Evolutionary conservation across 768 basidiomycete species (phyloP).

Genomic region (Mycena amicta): DNA sequence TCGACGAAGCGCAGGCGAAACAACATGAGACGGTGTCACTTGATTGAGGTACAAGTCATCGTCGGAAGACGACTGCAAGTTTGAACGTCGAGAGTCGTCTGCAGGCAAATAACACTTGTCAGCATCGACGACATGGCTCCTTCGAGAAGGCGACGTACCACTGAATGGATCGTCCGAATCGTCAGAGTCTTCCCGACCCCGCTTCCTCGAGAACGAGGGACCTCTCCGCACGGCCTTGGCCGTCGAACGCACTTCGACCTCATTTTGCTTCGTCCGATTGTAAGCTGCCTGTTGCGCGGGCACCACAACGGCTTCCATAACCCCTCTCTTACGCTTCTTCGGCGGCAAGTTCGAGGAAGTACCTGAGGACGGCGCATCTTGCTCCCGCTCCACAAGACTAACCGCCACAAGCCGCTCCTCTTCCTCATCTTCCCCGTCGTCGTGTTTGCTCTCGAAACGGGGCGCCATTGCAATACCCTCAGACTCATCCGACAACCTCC

Average conservation of each 20-base stretch:
- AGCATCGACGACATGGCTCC: slow-evolving; percentile 12
- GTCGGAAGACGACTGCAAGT: slow-evolving; percentile 50
- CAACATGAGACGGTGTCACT: slow-evolving; percentile 69
- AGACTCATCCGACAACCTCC: slow-evolving; percentile 22
- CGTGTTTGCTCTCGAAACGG: not conserved
- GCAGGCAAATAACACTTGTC: slow-evolving; percentile 8
- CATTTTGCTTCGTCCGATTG: not conserved
- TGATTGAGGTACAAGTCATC: slow-evolving; percentile 66
- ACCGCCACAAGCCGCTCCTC: slow-evolving; percentile 21
- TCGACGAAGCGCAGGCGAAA: slow-evolving; percentile 59
- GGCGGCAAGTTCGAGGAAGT: slow-evolving; percentile 10
- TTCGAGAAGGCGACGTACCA: slow-evolving; percentile 8
- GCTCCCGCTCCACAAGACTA: slow-evolving; percentile 15
- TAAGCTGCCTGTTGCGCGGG: slow-evolving; percentile 23
- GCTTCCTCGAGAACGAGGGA: slow-evolving; percentile 9
- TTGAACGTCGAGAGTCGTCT: slow-evolving; percentile 4
- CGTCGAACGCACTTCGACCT: slow-evolving; percentile 14
- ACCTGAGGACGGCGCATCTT: too few relatives aligned
- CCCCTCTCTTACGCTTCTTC: slow-evolving; percentile 50
- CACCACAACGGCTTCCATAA: slow-evolving; percentile 57
- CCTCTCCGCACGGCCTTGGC: slow-evolving; percentile 11
- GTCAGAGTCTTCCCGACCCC: slow-evolving; percentile 10
- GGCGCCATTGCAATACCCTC: slow-evolving; percentile 14
- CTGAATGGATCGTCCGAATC: slow-evolving; percentile 15
- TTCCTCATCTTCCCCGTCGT: slow-evolving; percentile 26